A percentile compares a stretch with the other conserved stretches of the same genome.
Evolutionary conservation across 768 basidiomycete genomes (phyloP).

Genomic region (Podaxis sp.): DNA sequence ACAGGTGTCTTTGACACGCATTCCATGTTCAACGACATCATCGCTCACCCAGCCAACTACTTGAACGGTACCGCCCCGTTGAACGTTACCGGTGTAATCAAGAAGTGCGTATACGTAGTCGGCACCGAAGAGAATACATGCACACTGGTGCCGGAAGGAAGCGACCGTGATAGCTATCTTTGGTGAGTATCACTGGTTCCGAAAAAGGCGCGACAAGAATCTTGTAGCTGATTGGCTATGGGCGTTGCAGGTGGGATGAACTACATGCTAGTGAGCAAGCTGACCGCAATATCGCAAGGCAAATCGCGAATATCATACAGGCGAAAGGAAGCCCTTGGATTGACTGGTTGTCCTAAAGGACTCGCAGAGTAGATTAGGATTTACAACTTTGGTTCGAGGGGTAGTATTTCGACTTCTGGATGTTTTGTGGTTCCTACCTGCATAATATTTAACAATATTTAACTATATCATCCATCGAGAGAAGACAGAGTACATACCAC

Average conservation of each 20-base stretch:
- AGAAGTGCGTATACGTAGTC: conserved; percentile 44
- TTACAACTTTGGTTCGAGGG: background rate
- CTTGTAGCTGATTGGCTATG: background rate
- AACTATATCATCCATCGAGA: too few relatives aligned
- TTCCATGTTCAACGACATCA: conserved; percentile 61
- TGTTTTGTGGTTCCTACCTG: too few relatives aligned
- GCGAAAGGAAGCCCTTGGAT: conserved; percentile 45
- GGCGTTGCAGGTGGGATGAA: conserved; percentile 48
- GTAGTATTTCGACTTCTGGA: background rate
- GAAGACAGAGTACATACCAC: too few relatives aligned
- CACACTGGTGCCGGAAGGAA: conserved; percentile 30
- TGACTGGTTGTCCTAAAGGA: conserved; percentile 40
- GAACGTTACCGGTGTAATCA: conserved; percentile 54
- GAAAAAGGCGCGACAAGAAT: background rate
- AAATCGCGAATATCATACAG: conserved; percentile 47
- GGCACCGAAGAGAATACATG: conserved; percentile 23
- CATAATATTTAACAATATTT: too few relatives aligned
- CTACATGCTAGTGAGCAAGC: conserved; percentile 63
- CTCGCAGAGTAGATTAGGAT: background rate
- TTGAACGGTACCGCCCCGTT: conserved; percentile 64
- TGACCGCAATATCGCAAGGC: conserved; percentile 50
- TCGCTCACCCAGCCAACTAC: conserved; percentile 46
- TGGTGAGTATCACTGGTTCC: conserved; percentile 42
- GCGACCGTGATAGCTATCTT: conserved; percentile 55
- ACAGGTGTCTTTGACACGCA: conserved; percentile 63